phyloP scores from a whole-genome alignment of 1,284 basidiomycete genomes.

The Neotropicomus parvogracilis region DNA sequence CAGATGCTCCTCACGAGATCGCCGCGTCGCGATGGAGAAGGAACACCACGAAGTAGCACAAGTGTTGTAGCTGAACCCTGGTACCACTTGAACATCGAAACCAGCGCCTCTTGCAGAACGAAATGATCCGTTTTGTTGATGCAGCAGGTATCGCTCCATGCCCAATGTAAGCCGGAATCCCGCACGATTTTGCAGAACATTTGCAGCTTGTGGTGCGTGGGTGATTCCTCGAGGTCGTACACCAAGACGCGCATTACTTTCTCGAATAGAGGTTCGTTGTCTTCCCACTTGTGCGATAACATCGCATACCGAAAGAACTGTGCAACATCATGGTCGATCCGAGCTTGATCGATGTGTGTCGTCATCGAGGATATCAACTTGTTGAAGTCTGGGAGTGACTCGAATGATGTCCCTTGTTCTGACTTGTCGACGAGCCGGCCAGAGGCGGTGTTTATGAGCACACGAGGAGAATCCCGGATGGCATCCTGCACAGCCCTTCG shows the following conservation, averaged over 20 bases:
- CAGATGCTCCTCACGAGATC: no score
- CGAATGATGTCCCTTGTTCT: not conserved
- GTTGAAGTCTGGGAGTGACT: not conserved
- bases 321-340: not conserved
- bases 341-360: not conserved
- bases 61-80: no score
- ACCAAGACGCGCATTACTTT: not conserved
- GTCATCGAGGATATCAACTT: not conserved
- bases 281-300: constrained; percentile 4
- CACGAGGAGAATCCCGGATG: not conserved
- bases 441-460: constrained; percentile 1
- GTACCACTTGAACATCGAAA: no score
- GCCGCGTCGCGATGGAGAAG: no score
- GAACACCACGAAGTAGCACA: no score
- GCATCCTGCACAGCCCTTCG: not conserved
- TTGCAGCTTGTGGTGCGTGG: no score
- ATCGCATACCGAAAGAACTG: constrained; percentile 1
- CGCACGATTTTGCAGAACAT: no score
- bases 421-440: not conserved
- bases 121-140: no score
- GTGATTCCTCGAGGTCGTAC: no score
- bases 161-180: no score
- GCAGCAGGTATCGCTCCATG: no score
- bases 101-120: no score
- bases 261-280: not conserved